These are phyloP conservation scores for Pelargonium myrrhifolium DNA, from an alignment of 441 rosid species.

Conservation along the genomic window DNA sequence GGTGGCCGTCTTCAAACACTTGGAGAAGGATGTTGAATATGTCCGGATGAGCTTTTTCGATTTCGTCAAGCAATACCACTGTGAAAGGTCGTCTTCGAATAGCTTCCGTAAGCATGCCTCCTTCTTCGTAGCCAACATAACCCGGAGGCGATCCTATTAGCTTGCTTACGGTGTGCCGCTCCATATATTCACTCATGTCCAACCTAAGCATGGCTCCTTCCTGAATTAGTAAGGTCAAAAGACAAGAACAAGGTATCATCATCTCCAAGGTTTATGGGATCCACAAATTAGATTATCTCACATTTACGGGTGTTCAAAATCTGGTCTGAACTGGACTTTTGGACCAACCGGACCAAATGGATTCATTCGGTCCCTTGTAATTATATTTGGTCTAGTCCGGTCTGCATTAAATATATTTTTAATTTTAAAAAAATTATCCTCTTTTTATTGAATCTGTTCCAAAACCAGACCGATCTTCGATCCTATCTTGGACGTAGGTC, in stretches of 20 bases:
- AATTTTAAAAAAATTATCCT: no score
- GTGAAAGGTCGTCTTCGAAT: conserved; percentile 91
- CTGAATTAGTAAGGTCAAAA: conserved; percentile 25
- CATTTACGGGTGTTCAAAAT: no score
- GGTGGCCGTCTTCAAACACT: conserved; percentile 92
- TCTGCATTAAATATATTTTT: no score
- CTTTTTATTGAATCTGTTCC: no score
- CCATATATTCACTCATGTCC: conserved; percentile 99
- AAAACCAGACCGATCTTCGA: no score
- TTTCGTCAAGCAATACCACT: conserved; percentile 93
- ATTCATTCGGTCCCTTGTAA: no score
- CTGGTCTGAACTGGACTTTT: no score
- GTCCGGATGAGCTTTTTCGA: conserved; percentile 92
- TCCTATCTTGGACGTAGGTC: no score
- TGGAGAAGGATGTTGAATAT: conserved; percentile 95
- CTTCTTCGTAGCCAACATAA: conserved; percentile 94
- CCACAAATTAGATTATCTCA: no score
- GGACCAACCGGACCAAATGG: no score
- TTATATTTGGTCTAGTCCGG: no score
- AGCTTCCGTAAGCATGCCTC: conserved; percentile 90
- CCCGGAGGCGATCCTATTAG: conserved; percentile 99
- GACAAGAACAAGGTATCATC: neutral
- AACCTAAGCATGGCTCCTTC: conserved; percentile 93
- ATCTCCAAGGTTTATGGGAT: no score
- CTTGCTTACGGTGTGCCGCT: conserved; percentile 92